A percentile compares a stretch with the other conserved stretches of the same genome.
Evolutionary conservation across 352 stramenopile genomes (phyloP).

Genomic region (Albugo laibachii): DNA sequence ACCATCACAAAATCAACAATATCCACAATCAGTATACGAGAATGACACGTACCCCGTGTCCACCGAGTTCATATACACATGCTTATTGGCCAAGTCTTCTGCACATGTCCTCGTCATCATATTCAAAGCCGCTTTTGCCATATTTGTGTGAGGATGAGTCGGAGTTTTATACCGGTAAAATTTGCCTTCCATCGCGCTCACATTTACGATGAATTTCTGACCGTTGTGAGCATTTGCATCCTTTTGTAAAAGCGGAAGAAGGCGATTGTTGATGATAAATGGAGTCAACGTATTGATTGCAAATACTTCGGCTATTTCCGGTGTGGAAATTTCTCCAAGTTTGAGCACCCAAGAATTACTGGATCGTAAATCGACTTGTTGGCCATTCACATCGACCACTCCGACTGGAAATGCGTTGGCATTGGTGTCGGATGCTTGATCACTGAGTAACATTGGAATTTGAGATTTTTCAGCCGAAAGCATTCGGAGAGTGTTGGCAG

Average conservation of each 20-base stretch:
- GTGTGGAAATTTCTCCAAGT: constrained; percentile 82
- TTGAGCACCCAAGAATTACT: constrained; percentile 92
- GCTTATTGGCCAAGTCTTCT: constrained; percentile 84
- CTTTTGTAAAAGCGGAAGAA: constrained; percentile 79
- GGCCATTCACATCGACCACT: constrained; percentile 87
- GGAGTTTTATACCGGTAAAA: constrained; percentile 82
- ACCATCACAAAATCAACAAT: not conserved
- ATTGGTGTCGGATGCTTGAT: constrained; percentile 16
- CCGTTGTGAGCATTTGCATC: constrained; percentile 13
- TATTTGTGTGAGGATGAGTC: constrained; percentile 81
- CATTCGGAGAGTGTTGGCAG: constrained; percentile 18
- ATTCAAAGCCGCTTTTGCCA: constrained; percentile 95
- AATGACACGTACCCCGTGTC: constrained; percentile 79
- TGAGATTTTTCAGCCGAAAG: constrained; percentile 72
- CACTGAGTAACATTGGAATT: constrained; percentile 50
- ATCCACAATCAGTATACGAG: not conserved
- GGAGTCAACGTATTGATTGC: constrained; percentile 92
- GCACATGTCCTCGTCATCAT: constrained; percentile 96
- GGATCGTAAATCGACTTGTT: constrained; percentile 88
- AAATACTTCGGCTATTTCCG: constrained; percentile 76
- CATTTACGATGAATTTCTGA: constrained; percentile 88
- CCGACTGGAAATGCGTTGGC: constrained; percentile 40
- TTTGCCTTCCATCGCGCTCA: constrained; percentile 80
- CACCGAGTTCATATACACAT: constrained; percentile 96
- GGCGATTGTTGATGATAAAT: constrained; percentile 91